Evolutionary conservation across 257 asterid species (phyloP), one percentile per base, ranked within the genome.

Genomic region (Solanum appendiculatum): DNA sequence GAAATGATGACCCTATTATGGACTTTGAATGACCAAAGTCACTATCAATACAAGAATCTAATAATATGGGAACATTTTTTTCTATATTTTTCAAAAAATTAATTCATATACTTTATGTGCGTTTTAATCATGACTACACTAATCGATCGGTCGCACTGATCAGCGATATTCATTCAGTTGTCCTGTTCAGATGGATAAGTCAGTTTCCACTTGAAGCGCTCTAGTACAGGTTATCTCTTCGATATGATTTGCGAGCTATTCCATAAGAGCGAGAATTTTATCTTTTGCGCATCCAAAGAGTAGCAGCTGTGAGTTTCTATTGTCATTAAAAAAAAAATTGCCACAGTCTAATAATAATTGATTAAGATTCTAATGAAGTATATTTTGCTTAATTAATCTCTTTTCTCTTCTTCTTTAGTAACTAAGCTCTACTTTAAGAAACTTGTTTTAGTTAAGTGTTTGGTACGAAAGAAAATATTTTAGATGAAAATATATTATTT

Each of bases 231-330:
- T 1, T 51, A 6, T 51, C 0, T 51, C 18, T 51, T 0, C 0
- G 2, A 0, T 6, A 0, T 54, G 9, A 0, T 54, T 54, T 18
- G 0, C 4, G 0, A 54, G 4, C 1, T 14, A 46, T 46, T 14
- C 0, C 2, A 46, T 46, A 0, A 46, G 2, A 46, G 7, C 5
- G 2, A 1, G 14, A 0, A 46, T 4, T 14, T 46, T 0, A 46
- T 14, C 14, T 1, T 46, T 46, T 46, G 7, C 14, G 7, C 54
- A 46, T 0, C 7, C 20, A 46, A 46, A 46, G 1, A 46, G 2
- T 13, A 4, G 6, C 0, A 13, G 54, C 0, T 46, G 54, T 6
- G 7, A 46, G 56, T 46, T 46, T n/a, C n/a, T n/a, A n/a, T n/a
- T n/a, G n/a, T n/a, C n/a, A n/a, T n/a, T n/a, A n/a, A n/a, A n/a